Conservation (phyloP, 2,329 filamentous ascomycete species). For the Trichophyton equinum region DNA sequence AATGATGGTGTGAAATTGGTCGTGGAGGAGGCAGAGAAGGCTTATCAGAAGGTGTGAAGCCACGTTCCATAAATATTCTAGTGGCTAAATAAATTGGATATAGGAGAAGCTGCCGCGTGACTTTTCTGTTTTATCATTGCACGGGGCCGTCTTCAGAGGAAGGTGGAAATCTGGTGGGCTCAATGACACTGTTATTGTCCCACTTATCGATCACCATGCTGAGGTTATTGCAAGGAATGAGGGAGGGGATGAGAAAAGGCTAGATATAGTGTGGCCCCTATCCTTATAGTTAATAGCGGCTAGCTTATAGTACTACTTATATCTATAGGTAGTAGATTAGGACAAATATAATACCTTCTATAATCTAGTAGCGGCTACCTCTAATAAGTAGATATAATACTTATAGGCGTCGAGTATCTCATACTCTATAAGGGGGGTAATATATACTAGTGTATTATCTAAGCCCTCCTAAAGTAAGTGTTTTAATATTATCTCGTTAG, state of each 20-base stretch:
- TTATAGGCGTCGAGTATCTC: no score
- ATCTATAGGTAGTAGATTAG: no score
- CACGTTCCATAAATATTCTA: conserved; percentile 2
- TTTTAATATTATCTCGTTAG: no score
- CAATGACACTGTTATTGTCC: conserved; percentile 8
- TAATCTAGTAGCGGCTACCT: no score
- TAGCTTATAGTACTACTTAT: no score
- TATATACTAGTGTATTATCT: no score
- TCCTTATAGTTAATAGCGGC: no score
- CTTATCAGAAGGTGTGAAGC: conserved; percentile 5
- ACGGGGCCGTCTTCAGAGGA: conserved; percentile 8
- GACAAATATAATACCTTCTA: no score
- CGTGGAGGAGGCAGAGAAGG: conserved; percentile 6
- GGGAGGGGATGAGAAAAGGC: conserved; percentile 4
- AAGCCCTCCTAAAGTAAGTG: no score
- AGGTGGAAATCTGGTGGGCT: conserved; percentile 5
- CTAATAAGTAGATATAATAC: no score
- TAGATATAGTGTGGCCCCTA: no score
- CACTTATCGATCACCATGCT: conserved; percentile 5
- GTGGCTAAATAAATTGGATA: neutral
- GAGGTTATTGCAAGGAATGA: conserved; percentile 7
- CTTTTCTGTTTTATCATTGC: conserved; percentile 6
- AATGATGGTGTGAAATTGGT: conserved; percentile 5
- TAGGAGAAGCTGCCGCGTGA: conserved; percentile 1
- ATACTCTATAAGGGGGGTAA: no score